Conservation (phyloP, 140 eudicot genomes). For the Oenanthe javanica region DNA sequence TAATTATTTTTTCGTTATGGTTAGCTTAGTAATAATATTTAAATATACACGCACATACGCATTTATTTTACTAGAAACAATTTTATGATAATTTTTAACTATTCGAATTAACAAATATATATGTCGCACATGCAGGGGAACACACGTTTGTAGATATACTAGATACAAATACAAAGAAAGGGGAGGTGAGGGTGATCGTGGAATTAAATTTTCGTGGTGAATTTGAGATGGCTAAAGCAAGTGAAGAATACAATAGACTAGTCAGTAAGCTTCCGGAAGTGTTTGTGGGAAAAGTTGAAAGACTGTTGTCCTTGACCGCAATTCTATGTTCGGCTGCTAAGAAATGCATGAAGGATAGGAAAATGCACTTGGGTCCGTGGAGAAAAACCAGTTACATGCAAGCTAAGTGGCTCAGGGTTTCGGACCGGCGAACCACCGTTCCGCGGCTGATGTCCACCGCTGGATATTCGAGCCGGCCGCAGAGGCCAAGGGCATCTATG, state of each 20-base stretch:
- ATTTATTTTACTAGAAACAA: too few relatives aligned
- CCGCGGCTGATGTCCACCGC: slow-evolving; percentile 14
- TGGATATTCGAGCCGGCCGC: slow-evolving; percentile 23
- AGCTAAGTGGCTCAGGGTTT: slow-evolving; percentile 74
- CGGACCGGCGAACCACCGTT: slow-evolving; percentile 35
- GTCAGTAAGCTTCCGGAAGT: slow-evolving; percentile 58
- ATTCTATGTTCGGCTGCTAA: slow-evolving; percentile 59
- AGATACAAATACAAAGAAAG: slow-evolving; percentile 51
- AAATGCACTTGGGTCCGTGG: slow-evolving; percentile 96
- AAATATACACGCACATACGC: neutral
- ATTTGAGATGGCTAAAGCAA: slow-evolving; percentile 74
- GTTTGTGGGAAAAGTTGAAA: slow-evolving; percentile 63
- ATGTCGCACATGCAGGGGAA: slow-evolving; percentile 43
- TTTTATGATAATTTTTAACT: too few relatives aligned
- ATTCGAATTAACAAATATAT: neutral
- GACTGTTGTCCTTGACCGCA: slow-evolving; percentile 41
- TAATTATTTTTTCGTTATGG: neutral
- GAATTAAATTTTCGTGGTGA: slow-evolving; percentile 67
- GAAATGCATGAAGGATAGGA: slow-evolving; percentile 79
- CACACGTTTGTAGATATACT: slow-evolving; percentile 81
- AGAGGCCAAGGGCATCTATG: slow-evolving; percentile 51
- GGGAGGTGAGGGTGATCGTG: slow-evolving; percentile 56
- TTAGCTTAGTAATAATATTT: neutral
- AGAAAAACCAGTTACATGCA: slow-evolving; percentile 77
- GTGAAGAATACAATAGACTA: slow-evolving; percentile 64